Evolutionary conservation across 345 rosid species (phyloP), one percentile per base, ranked within the genome.

Genomic region (Draba incana): DNA sequence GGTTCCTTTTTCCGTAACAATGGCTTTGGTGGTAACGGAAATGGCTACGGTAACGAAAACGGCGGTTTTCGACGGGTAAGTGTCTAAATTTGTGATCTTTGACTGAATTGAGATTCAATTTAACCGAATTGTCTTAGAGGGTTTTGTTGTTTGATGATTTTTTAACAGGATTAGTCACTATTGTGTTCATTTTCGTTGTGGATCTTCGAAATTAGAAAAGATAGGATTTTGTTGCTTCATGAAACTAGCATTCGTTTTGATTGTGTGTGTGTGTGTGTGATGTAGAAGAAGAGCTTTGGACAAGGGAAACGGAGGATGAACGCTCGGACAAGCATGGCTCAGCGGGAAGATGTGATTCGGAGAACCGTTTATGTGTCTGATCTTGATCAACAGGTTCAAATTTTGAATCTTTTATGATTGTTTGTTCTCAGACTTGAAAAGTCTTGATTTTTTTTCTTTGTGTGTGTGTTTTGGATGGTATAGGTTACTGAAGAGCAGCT

Each of bases 401-500:
- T n/a, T 10, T 23, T 6, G 4, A 14, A 43, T 31, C 45, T 63
- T 63, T 57, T 24, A 49, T 43, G 13, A 27, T 0, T 10, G 63
- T 41, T 52, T 68, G 24, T 16, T 15, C 23, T 59, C 35, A 14
- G 49, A 49, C 55, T 47, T 46, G 8, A 56, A 27, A 10, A 3
- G 33, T 75, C 48, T 49, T 67, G 41, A 38, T 16, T 14, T n/a
- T 64, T 64, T 35, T 58, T 47, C 16, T 39, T n/a, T 42, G 3
- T 31, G 63, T 59, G 51, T 46, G 61, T 47, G 42, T 49, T 43
- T 20, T 60, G 62, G 67, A 65, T 48, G 41, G 43, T 46, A 7
- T 59, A 92, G 98, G 97, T 92, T 68, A 92, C 98, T 38, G 98
- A 92, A 79, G 98, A 92, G 81, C 98, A 92, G 83, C 98, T 92